Base-by-base conservation (phyloP, 2,329 filamentous ascomycete species). In the Hymenoscyphus scutula region DNA sequence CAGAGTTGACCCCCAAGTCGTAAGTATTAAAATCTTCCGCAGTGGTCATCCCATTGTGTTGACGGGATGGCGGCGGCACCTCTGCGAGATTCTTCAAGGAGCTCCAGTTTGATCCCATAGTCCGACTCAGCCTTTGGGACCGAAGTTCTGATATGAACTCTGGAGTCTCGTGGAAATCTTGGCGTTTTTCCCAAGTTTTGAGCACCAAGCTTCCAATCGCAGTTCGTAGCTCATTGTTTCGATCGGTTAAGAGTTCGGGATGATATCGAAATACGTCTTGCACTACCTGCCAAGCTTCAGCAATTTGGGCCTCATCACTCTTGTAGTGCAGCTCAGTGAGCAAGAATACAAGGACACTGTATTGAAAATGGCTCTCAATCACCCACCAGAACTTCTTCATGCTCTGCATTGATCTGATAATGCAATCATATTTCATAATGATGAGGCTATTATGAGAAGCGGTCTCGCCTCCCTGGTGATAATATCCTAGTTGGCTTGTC, bases 331-430 rank as follows among this genome's bases (percentile, higher is more conserved):
- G 4, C 32, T 34, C 32, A 13, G 32, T 34, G 32, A 34, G 11
- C 15, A 34, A 13, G 41, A 51, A 58, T 7, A 58, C 56, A 51
- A 58, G 51, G 10, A 58, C 41, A 30, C 30, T 38, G 19, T 58
- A 51, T 32, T 58, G 56, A 29, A 58, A 58, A 25, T 58, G 56
- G 19, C 56, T 25, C 25, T 51, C 27, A 29, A 48, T 30, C 29
- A 48, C 37, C 56, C 56, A 58, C 41, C 25, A 30, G 30, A 48
- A 58, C 19, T 19, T 48, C 19, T 29, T 48, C 56, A 58, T 51
- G 10, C 29, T 48, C 38, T 30, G 27, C 17, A 29, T 19, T 51
- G 56, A 48, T 10, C 48, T 37, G 25, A 51, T 17, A 15, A 27
- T 25, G n/a, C 37, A 58, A 27, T 48, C 37, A 13, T 48, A 58